Base-by-base conservation (phyloP, 2,329 filamentous ascomycete species). In the Aureobasidium vineae region DNA sequence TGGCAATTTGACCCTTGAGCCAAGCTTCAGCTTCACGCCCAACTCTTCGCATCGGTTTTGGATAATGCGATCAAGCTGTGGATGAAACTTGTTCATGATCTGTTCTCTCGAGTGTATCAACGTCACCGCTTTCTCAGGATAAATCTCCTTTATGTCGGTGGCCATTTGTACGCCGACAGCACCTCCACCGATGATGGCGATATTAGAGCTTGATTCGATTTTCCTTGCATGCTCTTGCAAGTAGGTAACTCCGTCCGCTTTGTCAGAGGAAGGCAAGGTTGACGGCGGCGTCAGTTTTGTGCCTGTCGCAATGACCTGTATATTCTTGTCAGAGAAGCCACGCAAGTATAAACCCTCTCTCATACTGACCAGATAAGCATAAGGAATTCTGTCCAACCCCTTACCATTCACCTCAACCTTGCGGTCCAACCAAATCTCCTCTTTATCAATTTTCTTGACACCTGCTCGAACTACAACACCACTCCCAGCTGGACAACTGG, bases 121-220 rank as follows among this genome's bases (percentile, higher is more conserved):
- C 0, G 80, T 80, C 11, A 89, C 82, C 0, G 76, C 74, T 74
- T 88, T 88, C 7, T 82, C 79, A 0, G 85, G 84, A 69, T 85
- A 86, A 11, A 77, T 72, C 5, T 79, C 79, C 73, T 86, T 87
- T 11, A 84, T 82, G 71, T 89, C 86, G 0, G 84, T 81, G 0
- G 85, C 85, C 40, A 88, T 75, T 74, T 88, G 84, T 0, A 88
- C 83, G 1, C 86, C 86, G 0, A 86, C 86, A 0, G 86, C 85
- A 2, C 86, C 86, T 0, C 85, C 86, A 1, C 86, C 86, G 13
- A 74, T 69, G 28, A 74, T 68, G 26, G 45, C 49, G 11, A 68
- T 68, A 15, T 38, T 52, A 11, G 53, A 50, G 38, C 53, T 52
- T n/a, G 23, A n/a, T 16, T 65, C 40, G n/a, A 68, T 40, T 11